Evolutionary conservation across 2,329 filamentous ascomycete species (phyloP), one percentile per base, ranked within the genome.

Genomic region (Whalleya microplaca): DNA sequence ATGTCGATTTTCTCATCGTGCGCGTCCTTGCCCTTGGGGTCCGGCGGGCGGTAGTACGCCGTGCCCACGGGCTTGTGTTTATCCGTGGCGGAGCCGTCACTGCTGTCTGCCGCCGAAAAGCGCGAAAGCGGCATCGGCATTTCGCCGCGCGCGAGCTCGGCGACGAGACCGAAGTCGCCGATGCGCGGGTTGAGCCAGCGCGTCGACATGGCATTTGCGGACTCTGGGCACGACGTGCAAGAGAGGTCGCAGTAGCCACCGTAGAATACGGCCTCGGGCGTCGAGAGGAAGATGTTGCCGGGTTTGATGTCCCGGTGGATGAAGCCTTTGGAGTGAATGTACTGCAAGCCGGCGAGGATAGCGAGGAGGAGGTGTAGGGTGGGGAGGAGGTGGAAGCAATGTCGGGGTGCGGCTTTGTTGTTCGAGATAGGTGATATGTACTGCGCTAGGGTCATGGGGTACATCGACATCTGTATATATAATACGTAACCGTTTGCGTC

Each of bases 391-490:
- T 88, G 86, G 69, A 85, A 89, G 68, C 86, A 89, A 68, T 89
- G 86, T 21, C 57, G 61, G 18, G 55, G 50, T 3, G 32, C 45
- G 20, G 49, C 9, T 10, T 41, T 40, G 7, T 55, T 51, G 41
- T 49, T 7, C 72, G 78, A 8, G 41, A 58, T 68, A 21, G 76
- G 72, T 21, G 75, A 78, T 2, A 88, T 69, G 64, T 85, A 88
- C 7, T 83, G 80, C 14, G 80, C 78, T 8, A 89, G 75, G 3
- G 83, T 88, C 59, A 85, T 78, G 0, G 85, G 84, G 65, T 88
- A 85, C 3, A 89, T 73, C 1, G 84, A 85, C 86, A 89, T 89
- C 66, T 89, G 86, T n/a, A 89, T 84, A 67, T 88, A 85, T 8
- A 89, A 75, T 4, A 81, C 80, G 10, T 86, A 73, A 3, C 68